Evolutionary conservation across 306 rosid genomes (phyloP).

Genomic region (Rosa multiflora): DNA sequence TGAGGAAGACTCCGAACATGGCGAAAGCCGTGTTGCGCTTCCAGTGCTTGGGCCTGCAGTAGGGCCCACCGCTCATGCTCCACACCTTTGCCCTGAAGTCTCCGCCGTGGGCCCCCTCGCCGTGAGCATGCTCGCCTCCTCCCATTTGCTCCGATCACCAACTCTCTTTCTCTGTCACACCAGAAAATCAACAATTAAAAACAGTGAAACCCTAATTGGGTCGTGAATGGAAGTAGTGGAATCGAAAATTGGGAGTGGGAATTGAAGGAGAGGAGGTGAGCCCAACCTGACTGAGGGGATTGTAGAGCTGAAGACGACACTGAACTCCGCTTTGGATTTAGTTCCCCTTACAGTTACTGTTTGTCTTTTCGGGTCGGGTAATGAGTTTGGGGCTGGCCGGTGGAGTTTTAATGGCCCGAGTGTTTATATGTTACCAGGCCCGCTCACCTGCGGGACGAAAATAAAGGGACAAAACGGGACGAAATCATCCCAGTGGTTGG

Average conservation of each 20-base stretch:
- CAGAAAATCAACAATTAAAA: conserved; percentile 9
- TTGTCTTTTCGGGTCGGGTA: too few relatives aligned
- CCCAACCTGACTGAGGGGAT: not conserved
- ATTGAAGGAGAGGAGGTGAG: not conserved
- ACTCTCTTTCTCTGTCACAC: not conserved
- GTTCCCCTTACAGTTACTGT: too few relatives aligned
- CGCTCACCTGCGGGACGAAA: too few relatives aligned
- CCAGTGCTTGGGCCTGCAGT: conserved; percentile 97
- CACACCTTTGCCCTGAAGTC: conserved; percentile 93
- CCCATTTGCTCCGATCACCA: conserved; percentile 48
- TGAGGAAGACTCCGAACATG: conserved; percentile 77
- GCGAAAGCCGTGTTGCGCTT: conserved; percentile 92
- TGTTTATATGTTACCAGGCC: too few relatives aligned
- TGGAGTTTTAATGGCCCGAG: too few relatives aligned
- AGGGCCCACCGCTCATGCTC: conserved; percentile 91
- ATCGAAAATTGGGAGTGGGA: not conserved
- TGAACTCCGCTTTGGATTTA: not conserved
- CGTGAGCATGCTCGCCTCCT: conserved; percentile 67
- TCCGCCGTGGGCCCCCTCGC: conserved; percentile 35
- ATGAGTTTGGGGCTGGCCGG: too few relatives aligned
- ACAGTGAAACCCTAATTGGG: conserved; percentile 36
- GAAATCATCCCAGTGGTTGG: too few relatives aligned
- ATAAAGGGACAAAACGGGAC: too few relatives aligned
- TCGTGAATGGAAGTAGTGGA: not conserved
- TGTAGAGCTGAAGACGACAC: not conserved